Evolutionary conservation across 1,284 basidiomycete species (phyloP).

Genomic region (Ceratobasidium sp.): DNA sequence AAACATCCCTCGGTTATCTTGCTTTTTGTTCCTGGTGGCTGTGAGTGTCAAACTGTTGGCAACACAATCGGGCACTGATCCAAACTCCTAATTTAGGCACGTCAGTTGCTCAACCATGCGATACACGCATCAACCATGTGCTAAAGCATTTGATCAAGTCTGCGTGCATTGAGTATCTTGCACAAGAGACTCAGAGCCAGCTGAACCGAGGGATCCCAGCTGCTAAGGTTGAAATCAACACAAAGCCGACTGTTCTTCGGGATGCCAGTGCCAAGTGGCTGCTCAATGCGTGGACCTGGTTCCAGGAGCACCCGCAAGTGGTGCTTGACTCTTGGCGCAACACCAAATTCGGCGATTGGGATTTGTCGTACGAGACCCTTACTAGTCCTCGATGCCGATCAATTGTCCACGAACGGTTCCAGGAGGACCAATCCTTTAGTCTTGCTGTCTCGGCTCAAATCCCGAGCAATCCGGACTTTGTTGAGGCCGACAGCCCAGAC

Average conservation of each 20-base stretch:
- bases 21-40: no score
- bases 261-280: neutral
- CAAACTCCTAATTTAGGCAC: no score
- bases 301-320: neutral
- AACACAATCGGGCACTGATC: neutral
- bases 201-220: neutral
- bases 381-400: neutral
- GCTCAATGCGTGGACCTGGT: neutral
- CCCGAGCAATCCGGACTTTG: neutral
- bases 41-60: neutral
- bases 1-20: slow-evolving; percentile 20
- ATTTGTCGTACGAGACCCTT: slow-evolving; percentile 16
- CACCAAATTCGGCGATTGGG: neutral
- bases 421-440: neutral
- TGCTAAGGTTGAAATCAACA: neutral
- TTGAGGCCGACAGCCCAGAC: neutral
- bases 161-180: slow-evolving; percentile 5
- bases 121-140: neutral
- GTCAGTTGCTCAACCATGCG: slow-evolving; percentile 12
- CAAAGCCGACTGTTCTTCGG: neutral
- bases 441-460: neutral
- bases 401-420: slow-evolving; percentile 3
- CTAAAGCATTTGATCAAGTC: slow-evolving; percentile 19
- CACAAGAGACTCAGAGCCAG: neutral
- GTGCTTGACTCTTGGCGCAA: neutral